Conservation (phyloP, 805 yeast genomes). For the Aciculoconidium aculeatum region DNA sequence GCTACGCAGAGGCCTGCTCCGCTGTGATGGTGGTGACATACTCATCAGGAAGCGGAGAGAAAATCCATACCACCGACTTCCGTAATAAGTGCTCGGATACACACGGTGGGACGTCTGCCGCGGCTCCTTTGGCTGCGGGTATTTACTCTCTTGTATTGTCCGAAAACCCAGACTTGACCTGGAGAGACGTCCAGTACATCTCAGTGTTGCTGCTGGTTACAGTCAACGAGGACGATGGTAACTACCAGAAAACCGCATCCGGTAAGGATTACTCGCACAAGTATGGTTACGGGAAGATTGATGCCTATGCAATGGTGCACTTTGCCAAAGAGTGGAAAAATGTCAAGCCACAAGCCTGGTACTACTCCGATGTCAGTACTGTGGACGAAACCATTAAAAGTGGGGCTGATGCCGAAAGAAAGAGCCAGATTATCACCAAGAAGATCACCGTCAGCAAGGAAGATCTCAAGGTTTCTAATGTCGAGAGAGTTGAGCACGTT, state of each 20-base stretch:
- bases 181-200: conserved; percentile 93
- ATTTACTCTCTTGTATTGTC: conserved; percentile 75
- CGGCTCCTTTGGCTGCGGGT: conserved; percentile 99
- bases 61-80: conserved; percentile 83
- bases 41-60: conserved; percentile 85
- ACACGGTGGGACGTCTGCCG: conserved; percentile 98
- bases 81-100: conserved; percentile 57
- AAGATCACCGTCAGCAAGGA: conserved; percentile 41
- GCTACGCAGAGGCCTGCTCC: conserved; percentile 86
- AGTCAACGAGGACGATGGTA: conserved; percentile 60
- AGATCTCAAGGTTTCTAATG: conserved; percentile 48
- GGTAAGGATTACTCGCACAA: conserved; percentile 71
- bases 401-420: conserved; percentile 4
- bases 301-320: conserved; percentile 69
- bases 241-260: conserved; percentile 69
- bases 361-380: conserved; percentile 39
- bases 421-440: conserved; percentile 13
- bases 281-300: conserved; percentile 90
- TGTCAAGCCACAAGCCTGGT: conserved; percentile 92
- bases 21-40: conserved; percentile 94
- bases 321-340: conserved; percentile 70
- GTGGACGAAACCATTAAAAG: conserved; percentile 22
- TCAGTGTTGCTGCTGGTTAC: conserved; percentile 66
- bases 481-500: conserved; percentile 78
- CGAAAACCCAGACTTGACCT: conserved; percentile 81